A percentile compares a stretch with the other conserved stretches of the same genome.
Conservation (phyloP, 106 monocot species). For the Allium sativum region DNA sequence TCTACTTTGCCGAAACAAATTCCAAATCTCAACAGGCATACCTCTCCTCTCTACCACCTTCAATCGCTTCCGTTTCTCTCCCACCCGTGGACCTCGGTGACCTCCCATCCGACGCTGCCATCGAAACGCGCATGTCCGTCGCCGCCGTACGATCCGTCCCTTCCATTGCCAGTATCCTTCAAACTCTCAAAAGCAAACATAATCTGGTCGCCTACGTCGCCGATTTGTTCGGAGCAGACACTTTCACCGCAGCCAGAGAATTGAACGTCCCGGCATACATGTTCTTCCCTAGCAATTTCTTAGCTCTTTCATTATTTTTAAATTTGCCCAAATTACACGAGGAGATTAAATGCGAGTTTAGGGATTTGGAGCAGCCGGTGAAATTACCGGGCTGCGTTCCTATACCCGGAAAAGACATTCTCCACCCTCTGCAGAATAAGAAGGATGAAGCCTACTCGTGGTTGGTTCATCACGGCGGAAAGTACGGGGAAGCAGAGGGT, state of each 20-base stretch:
- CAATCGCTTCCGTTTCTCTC: slow-evolving; percentile 24
- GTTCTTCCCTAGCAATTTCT: slow-evolving; percentile 45
- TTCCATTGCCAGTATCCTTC: slow-evolving; percentile 10
- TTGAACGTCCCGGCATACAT: slow-evolving; percentile 26
- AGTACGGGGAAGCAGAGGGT: slow-evolving; percentile 25
- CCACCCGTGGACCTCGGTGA: slow-evolving; percentile 38
- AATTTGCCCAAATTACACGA: slow-evolving; percentile 39
- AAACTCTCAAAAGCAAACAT: slow-evolving; percentile 2
- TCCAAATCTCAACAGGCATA: slow-evolving; percentile 7
- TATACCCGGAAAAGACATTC: slow-evolving; percentile 35
- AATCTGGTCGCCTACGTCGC: slow-evolving; percentile 32
- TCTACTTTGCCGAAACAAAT: slow-evolving; percentile 6
- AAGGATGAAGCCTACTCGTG: slow-evolving; percentile 24
- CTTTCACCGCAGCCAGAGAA: slow-evolving; percentile 23
- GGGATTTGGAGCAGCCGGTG: slow-evolving; percentile 28
- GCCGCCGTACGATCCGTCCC: slow-evolving; percentile 18
- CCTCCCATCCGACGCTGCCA: slow-evolving; percentile 19
- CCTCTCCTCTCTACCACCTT: slow-evolving; percentile 19
- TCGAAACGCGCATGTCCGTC: slow-evolving; percentile 29
- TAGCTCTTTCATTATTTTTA: slow-evolving; percentile 26
- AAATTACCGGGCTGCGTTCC: slow-evolving; percentile 52
- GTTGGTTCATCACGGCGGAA: slow-evolving; percentile 26
- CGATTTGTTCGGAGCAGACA: slow-evolving; percentile 50
- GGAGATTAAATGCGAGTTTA: slow-evolving; percentile 18
- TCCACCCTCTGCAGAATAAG: slow-evolving; percentile 29